Conservation (phyloP, 2,329 filamentous ascomycete species). For the Aspergillus cejpii region DNA sequence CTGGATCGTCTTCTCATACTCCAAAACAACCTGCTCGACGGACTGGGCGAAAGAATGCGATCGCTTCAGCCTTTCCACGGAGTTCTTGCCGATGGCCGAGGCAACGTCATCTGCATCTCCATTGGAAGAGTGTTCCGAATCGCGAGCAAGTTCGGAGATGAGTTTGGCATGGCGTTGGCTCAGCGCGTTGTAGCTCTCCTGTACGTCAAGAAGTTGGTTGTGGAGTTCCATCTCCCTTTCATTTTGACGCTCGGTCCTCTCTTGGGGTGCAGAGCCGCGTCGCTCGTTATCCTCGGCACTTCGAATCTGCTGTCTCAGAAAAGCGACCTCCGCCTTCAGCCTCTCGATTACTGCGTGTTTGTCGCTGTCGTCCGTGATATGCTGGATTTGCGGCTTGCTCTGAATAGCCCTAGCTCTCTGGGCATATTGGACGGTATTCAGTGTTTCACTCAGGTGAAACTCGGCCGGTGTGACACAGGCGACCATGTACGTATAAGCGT, state of each 20-base stretch:
- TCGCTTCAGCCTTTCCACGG: conserved; percentile 80
- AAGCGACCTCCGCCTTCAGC: conserved; percentile 86
- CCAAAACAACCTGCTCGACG: conserved; percentile 89
- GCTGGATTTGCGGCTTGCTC: conserved; percentile 93
- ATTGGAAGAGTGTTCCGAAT: conserved; percentile 54
- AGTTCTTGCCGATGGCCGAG: conserved; percentile 64
- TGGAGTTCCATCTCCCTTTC: conserved; percentile 86
- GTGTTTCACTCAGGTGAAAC: conserved; percentile 93
- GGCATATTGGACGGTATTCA: conserved; percentile 96
- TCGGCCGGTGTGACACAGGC: conserved; percentile 95
- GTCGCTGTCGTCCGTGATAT: conserved; percentile 79
- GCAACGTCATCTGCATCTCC: conserved; percentile 38
- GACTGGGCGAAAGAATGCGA: conserved; percentile 95
- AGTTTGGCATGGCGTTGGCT: conserved; percentile 92
- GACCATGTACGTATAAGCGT: conserved; percentile 99
- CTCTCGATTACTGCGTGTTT: conserved; percentile 91
- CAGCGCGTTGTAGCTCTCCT: conserved; percentile 89
- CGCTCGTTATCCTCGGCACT: conserved; percentile 65
- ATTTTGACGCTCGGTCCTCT: conserved; percentile 69
- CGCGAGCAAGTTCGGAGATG: conserved; percentile 86
- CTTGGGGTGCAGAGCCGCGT: conserved; percentile 52
- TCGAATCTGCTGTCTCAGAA: conserved; percentile 87
- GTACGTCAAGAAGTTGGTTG: conserved; percentile 82
- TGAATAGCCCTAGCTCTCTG: conserved; percentile 94
- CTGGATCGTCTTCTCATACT: conserved; percentile 98